phyloP scores from a whole-genome alignment of 257 asterid species.

The Nicotiana sylvestris region DNA sequence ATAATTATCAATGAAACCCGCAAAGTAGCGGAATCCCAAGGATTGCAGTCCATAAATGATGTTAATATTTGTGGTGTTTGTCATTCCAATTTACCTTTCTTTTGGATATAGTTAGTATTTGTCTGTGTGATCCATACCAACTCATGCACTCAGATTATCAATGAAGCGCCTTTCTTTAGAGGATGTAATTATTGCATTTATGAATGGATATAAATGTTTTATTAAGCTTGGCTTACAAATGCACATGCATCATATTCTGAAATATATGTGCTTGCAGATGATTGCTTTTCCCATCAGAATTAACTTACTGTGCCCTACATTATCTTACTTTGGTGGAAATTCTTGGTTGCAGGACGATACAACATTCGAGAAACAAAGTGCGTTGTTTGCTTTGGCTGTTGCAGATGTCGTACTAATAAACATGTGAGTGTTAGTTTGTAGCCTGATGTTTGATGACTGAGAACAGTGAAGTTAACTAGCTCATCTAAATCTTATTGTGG shows the following conservation, averaged over 20 bases:
- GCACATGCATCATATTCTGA: background rate
- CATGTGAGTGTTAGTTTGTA: constrained; percentile 43
- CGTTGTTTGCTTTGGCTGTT: constrained; percentile 46
- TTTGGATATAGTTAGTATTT: background rate
- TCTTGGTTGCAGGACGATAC: constrained; percentile 44
- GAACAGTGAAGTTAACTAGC: background rate
- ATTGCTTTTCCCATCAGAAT: background rate
- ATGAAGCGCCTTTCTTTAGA: background rate
- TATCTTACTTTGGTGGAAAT: background rate
- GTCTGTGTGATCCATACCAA: background rate
- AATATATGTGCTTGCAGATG: background rate
- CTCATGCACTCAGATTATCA: background rate
- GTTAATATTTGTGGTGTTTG: background rate
- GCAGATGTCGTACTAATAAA: constrained; percentile 51
- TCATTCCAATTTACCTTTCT: background rate
- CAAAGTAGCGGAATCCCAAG: too few species aligned
- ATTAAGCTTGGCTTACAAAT: background rate
- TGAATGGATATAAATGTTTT: background rate
- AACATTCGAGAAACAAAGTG: constrained; percentile 55
- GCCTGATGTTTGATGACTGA: constrained; percentile 9
- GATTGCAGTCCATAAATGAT: background rate
- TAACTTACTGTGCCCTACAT: background rate
- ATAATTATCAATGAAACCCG: too few species aligned
- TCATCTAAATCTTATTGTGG: background rate
- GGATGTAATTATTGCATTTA: background rate